Base-by-base conservation (phyloP, 768 basidiomycete genomes). In the Boletus tylopilopsis region DNA sequence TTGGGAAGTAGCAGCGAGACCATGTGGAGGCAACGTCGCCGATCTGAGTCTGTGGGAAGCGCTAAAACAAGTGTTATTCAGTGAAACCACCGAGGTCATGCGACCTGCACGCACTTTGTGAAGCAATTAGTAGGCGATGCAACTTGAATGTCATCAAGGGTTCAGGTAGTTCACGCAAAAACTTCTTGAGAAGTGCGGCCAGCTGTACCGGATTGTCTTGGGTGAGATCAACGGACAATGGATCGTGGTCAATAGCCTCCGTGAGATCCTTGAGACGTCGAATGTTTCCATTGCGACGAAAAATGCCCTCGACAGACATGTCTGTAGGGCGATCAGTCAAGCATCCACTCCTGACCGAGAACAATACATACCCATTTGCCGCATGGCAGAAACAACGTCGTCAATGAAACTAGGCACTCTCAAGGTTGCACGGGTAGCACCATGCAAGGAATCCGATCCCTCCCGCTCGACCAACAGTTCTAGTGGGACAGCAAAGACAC, bases 291-390 rank as follows among this genome's bases (percentile, higher is more conserved):
- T 94, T 96, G 73, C 94, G 94, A 47, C 96, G 82, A 78, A 99
- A 99, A 56, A 99, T 95, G 50, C 96, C 96, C 71, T 98, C 96
- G 34, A 99, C 79, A 9, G 96, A 98, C 91, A 99, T 94, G 72
- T 99, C 96, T 98, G 56, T 29, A 44, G 44, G 39, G 27, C 27
- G 22, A 25, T 64, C 35, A 36, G 37, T 46, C 22, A 47, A 33
- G 16, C 16, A 37, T 22, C 29, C 32, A 24, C 9, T 41, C 37
- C 24, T 43, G 24, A 45, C 29, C 40, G 36, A 53, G 19, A 51
- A 45, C 24, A 18, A 32, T 30, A 47, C 87, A 55, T 49, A 96
- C 95, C 95, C 96, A 98, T 98, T 68, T 97, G 94, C 64, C 89
- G 79, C 96, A 99, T 98, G 11, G 96, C 94, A 43, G 93, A 95